phyloP scores from a whole-genome alignment of 2,329 filamentous ascomycete genomes.

The Pseudogymnoascus sp. region DNA sequence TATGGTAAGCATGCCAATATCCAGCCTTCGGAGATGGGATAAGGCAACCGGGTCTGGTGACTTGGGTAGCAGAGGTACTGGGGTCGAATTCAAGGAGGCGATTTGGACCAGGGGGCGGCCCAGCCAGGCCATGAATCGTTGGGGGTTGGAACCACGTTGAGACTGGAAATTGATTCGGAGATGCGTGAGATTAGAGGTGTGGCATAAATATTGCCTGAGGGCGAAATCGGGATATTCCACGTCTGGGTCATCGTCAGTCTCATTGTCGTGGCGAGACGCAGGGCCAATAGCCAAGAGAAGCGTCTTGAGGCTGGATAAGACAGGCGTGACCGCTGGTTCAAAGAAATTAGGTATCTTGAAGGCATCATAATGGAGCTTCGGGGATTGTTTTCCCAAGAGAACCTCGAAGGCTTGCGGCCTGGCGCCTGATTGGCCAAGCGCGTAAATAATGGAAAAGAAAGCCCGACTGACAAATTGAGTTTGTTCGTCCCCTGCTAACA shows the following conservation, averaged over 20 bases:
- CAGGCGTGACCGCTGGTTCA: conserved; percentile 30
- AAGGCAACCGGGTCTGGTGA: conserved; percentile 27
- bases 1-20: conserved; percentile 35
- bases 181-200: conserved; percentile 37
- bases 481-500: conserved; percentile 12
- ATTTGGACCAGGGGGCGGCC: conserved; percentile 15
- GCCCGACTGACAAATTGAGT: conserved; percentile 27
- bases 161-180: conserved; percentile 43
- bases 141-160: conserved; percentile 13
- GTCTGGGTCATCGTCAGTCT: conserved; percentile 14
- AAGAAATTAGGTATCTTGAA: conserved; percentile 40
- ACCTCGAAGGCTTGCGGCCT: conserved; percentile 39
- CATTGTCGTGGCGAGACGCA: conserved; percentile 8
- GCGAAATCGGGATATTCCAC: conserved; percentile 18
- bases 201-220: conserved; percentile 25
- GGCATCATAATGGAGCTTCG: conserved; percentile 31
- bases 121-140: conserved; percentile 35
- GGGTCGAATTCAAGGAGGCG: neutral
- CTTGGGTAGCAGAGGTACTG: conserved; percentile 10
- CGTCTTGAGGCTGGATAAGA: conserved; percentile 39
- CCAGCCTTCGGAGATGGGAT: conserved; percentile 33
- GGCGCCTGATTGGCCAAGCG: conserved; percentile 34
- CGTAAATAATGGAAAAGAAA: conserved; percentile 36
- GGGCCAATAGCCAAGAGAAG: conserved; percentile 35
- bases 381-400: conserved; percentile 30